A percentile compares a stretch with the other conserved stretches of the same genome.
phyloP scores from a whole-genome alignment of 305 asterid genomes.

The Fraxinus angustifolia region DNA sequence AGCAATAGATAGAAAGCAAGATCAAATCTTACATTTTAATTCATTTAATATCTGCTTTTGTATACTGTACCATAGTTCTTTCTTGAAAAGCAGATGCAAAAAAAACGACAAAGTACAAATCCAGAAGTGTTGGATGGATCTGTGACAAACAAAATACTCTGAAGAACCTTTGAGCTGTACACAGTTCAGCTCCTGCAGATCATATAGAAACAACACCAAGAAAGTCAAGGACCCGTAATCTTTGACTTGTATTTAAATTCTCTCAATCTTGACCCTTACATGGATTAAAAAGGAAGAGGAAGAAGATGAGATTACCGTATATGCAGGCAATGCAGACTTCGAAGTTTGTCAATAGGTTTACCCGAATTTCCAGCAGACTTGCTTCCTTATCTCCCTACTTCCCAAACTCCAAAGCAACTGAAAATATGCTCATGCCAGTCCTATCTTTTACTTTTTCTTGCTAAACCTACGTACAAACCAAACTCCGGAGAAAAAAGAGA shows the following conservation, averaged over 20 bases:
- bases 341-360: not conserved
- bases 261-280: not conserved
- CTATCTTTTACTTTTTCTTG: not conserved
- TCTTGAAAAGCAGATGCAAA: conserved; percentile 9
- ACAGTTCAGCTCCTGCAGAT: conserved; percentile 2
- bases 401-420: conserved; percentile 18
- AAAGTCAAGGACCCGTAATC: not conserved
- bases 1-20: not conserved
- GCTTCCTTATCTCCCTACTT: conserved; percentile 21
- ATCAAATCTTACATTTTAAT: not conserved
- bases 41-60: not conserved
- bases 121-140: conserved; percentile 25
- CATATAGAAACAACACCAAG: not conserved
- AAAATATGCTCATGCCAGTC: not conserved
- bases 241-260: not conserved
- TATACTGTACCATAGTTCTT: not conserved
- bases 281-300: not conserved
- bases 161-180: not conserved
- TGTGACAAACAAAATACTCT: conserved; percentile 5
- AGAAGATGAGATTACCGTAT: not conserved
- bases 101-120: conserved; percentile 25
- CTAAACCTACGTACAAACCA: not conserved
- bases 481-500: not conserved
- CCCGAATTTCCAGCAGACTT: conserved; percentile 23
- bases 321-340: not conserved